Percentiles rank a stretch among this genome's conserved stretches.
Conservation (phyloP, 2,329 filamentous ascomycete species). For the Claviceps humidiphila region DNA sequence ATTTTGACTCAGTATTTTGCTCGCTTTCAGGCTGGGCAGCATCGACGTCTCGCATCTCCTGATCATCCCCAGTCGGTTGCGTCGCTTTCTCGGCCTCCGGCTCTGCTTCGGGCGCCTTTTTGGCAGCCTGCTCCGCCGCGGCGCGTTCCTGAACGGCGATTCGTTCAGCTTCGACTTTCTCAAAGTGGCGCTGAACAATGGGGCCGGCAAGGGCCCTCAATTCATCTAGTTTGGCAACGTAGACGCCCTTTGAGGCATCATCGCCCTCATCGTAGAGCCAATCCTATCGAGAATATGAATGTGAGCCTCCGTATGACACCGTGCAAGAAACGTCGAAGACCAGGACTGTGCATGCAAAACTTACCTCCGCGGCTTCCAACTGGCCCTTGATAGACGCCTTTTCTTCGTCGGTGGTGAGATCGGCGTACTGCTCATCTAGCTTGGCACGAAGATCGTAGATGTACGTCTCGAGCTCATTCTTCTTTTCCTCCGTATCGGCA, state of each 20-base stretch:
- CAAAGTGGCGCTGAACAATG: slow-evolving; percentile 86
- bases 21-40: slow-evolving; percentile 37
- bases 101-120: slow-evolving; percentile 49
- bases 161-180: slow-evolving; percentile 82
- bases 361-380: slow-evolving; percentile 76
- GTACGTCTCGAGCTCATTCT: slow-evolving; percentile 97
- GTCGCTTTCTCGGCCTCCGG: slow-evolving; percentile 36
- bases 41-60: slow-evolving; percentile 53
- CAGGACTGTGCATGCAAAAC: slow-evolving; percentile 16
- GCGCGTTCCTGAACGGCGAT: slow-evolving; percentile 62
- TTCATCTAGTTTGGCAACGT: slow-evolving; percentile 91
- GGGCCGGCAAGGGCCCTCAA: slow-evolving; percentile 83
- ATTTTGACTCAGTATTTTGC: slow-evolving; percentile 26
- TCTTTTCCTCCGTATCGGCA: slow-evolving; percentile 96
- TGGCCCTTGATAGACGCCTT: slow-evolving; percentile 76
- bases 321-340: no score
- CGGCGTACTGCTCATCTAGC: slow-evolving; percentile 80
- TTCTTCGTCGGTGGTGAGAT: slow-evolving; percentile 84
- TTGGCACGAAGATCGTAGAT: slow-evolving; percentile 97
- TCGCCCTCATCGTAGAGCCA: slow-evolving; percentile 98
- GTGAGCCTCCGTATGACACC: slow-evolving; percentile 5
- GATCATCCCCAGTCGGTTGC: slow-evolving; percentile 37
- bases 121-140: slow-evolving; percentile 66
- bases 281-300: slow-evolving; percentile 46
- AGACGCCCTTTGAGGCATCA: slow-evolving; percentile 85